Base-by-base conservation (phyloP, 192 early-diverging fungal species). In the Chytriomyces sp. region DNA sequence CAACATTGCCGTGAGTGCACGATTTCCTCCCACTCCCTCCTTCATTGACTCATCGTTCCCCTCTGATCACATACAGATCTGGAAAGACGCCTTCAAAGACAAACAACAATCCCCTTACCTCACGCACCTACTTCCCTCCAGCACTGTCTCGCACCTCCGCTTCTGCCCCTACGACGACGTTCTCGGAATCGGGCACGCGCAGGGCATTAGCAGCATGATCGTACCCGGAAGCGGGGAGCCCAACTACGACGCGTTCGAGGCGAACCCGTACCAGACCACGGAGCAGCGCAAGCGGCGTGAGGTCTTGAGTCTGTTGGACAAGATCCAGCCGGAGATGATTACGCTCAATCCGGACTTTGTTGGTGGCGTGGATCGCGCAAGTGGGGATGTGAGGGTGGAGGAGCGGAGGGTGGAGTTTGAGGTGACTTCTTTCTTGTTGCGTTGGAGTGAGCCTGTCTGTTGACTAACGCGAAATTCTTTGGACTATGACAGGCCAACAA, bases 131-230 rank as follows among this genome's bases (percentile, higher is more conserved):
- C 73, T 89, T 38, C 81, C 89, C 7, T 75, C 77, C 4, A 80
- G 82, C 0, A 65, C 79, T 0, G 70, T 95, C 22, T 69, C 80
- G 12, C 77, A 84, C 54, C 37, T 94, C 12, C 39, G 73, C 5
- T 97, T 98, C 80, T 92, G 90, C 62, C 96, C 96, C n/a, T 98
- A 87, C 88, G 96, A 98, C 74, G 96, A 98, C 89, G 90, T 94
- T 5, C 88, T 98, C 17, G 94, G 91, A 19, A 76, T 92, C 54
- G 93, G 93, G 22, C 94, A 97, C 81, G 73, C 78, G 19, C 65
- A 80, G 17, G 96, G 96, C 14, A 80, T 98, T 5, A 85, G 85
- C 12, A 91, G 88, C 64, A 76, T 98, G 26, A 84, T 96, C 10
- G 85, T 98, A 5, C 96, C 96, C 0, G 88, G 93, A 12, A 81